Evolutionary conservation across 2,329 filamentous ascomycete species (phyloP).

Genomic region (Pseudogymnoascus sp.): DNA sequence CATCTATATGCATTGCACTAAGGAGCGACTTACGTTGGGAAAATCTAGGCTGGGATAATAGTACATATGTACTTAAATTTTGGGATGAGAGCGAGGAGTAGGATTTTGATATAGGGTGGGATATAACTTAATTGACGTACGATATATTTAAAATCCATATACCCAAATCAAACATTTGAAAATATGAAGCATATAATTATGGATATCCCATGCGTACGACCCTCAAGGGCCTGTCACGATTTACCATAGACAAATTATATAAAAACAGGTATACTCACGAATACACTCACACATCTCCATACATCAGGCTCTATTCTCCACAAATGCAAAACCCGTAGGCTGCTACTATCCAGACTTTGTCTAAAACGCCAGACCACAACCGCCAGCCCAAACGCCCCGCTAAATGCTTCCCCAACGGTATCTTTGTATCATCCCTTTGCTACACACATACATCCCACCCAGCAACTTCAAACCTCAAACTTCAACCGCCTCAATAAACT

Average conservation of each 20-base stretch:
- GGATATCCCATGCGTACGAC: no score
- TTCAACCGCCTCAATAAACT: not conserved
- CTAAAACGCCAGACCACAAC: constrained; percentile 8
- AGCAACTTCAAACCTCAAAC: not conserved
- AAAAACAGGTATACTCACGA: not conserved
- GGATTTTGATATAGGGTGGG: not conserved
- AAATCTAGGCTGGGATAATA: not conserved
- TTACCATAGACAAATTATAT: not conserved
- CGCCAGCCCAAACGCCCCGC: constrained; percentile 6
- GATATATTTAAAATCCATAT: not conserved
- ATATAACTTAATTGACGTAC: not conserved
- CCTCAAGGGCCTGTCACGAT: not conserved
- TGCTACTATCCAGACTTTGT: constrained; percentile 7
- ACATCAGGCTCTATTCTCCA: not conserved
- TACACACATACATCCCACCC: not conserved
- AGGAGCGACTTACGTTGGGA: not conserved
- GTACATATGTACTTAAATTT: not conserved
- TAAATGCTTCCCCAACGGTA: not conserved
- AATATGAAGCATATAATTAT: not conserved
- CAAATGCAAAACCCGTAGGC: constrained; percentile 8
- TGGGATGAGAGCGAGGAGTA: not conserved
- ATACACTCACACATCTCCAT: not conserved
- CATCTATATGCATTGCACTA: not conserved
- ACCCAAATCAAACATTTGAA: no score
- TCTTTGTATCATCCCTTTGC: constrained; percentile 1